Evolutionary conservation across 2,329 filamentous ascomycete genomes (phyloP), one percentile per base, ranked within the genome.

Genomic region (Microsporum canis): DNA sequence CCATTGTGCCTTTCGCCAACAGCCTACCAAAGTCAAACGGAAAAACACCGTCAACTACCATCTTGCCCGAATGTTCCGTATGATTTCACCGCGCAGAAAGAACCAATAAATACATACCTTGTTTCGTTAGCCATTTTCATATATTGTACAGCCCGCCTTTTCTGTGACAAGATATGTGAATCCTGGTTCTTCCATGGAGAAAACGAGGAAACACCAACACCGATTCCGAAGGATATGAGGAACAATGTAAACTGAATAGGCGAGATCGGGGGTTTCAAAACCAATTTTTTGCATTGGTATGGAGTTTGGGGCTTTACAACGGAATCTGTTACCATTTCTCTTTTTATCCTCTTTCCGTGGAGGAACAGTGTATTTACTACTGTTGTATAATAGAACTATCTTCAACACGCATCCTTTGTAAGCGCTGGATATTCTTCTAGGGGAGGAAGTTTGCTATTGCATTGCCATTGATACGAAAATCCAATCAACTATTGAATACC

Each of bases 31-130:
- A 65, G 74, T 76, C 60, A 73, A 76, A 65, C 83, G 84, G 72
- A 89, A 86, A 78, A 92, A 85, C 73, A 84, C 83, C 65, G 91
- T 97, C 83, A 97, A 97, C 77, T 91, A 91, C 80, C 91, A 96
- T 73, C 79, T 97, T 49, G 82, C 83, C 66, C 84, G 94, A 69
- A 83, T 88, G 78, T 88, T 87, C 68, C 84, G 85, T 12, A 84
- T 86, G 72, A 79, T 95, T 79, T 82, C 86, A 77, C 81, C 85
- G 66, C 78, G 85, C 82, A 83, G 91, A 76, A 81, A 80, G 74
- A 83, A 86, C 68, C 72, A 61, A 67, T 36, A 34, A 55, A 36
- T 55, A 8, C 36, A 17, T 55, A 34, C 3, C 29, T 55, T 14
- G 31, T 34, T 55, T 14, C 51, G 33, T 36, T 34, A 31, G 51